A percentile compares a stretch with the other conserved stretches of the same genome.
Evolutionary conservation across 306 rosid species (phyloP).

Genomic region (Cicer arietinum): DNA sequence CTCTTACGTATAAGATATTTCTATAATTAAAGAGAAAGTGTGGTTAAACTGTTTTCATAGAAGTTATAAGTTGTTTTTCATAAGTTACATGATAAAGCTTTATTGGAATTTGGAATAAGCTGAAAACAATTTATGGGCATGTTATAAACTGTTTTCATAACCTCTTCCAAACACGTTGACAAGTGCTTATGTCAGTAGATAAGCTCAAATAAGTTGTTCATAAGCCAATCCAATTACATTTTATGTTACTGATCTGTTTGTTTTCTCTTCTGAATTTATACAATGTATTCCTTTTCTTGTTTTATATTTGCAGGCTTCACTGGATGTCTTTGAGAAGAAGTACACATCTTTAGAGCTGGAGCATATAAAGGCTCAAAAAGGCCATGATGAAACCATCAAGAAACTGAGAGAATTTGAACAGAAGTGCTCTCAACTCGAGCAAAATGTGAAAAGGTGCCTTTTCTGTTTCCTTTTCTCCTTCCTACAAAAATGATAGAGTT

Average conservation of each 20-base stretch:
- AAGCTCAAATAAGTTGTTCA: neutral
- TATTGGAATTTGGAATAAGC: slow-evolving; percentile 9
- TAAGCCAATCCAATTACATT: neutral
- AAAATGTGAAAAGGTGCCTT: slow-evolving; percentile 68
- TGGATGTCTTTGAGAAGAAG: slow-evolving; percentile 79
- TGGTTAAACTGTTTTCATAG: neutral
- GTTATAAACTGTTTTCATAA: neutral
- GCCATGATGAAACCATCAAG: slow-evolving; percentile 53
- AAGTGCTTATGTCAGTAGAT: neutral
- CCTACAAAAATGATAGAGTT: neutral
- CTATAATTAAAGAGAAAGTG: slow-evolving; percentile 1
- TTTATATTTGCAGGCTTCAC: slow-evolving; percentile 58
- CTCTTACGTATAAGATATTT: neutral
- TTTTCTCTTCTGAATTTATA: slow-evolving; percentile 35
- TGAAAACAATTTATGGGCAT: neutral
- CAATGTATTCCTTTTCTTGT: slow-evolving; percentile 36
- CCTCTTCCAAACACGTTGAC: neutral
- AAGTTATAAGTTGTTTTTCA: neutral
- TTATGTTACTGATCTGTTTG: slow-evolving; percentile 20
- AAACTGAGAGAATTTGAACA: slow-evolving; percentile 74
- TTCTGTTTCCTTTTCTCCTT: slow-evolving; percentile 4
- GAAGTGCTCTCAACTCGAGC: slow-evolving; percentile 73
- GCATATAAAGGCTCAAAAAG: slow-evolving; percentile 65
- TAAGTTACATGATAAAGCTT: neutral
- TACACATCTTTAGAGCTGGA: slow-evolving; percentile 59